Evolutionary conservation across 345 rosid genomes (phyloP), one percentile per base, ranked within the genome.

Genomic region (Aquilaria malaccensis): DNA sequence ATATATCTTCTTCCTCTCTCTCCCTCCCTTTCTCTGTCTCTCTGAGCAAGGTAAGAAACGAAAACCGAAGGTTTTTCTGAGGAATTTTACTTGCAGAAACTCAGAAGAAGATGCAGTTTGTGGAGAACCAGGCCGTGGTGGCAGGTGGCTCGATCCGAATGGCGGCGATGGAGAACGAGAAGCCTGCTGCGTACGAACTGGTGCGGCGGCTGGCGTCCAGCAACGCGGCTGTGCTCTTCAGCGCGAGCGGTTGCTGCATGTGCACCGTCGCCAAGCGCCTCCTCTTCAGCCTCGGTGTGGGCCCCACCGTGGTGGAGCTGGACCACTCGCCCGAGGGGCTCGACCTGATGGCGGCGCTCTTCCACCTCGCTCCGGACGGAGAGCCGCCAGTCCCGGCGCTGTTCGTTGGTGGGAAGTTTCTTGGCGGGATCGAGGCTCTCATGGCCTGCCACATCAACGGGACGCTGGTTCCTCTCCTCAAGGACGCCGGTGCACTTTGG

Each of bases 401-500:
- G 9, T 93, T 87, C 53, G 76, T 93, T 0, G 97, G 99, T 4
- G 99, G 99, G 22, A 86, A 85, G 79, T 80, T 87, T 72, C 76
- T 93, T 0, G 99, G 99, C 5, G 85, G 96, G 13, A 74, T 93
- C 65, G 97, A 93, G 73, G 79, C 83, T 11, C 94, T 93, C 60
- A 83, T 93, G 99, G 92, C 92, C 50, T 83, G 88, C 52, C 99
- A 93, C 70, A 93, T 90, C 62, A 89, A 87, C 32, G 97, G 96
- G 13, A 81, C 92, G 2, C 70, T 93, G 45, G 86, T 93, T 13
- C 97, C 97, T 56, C 88, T 90, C 55, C 96, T 93, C 55, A 93
- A 87, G 75, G 85, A 85, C 51, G 93, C 96, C 55, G 98, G 98
- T 14, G 98, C 97, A n/a, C 96, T 93, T 56, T 93, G 97, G 98